phyloP scores from a whole-genome alignment of 176 grass and related monocot species.

The Raddia distichophylla region DNA sequence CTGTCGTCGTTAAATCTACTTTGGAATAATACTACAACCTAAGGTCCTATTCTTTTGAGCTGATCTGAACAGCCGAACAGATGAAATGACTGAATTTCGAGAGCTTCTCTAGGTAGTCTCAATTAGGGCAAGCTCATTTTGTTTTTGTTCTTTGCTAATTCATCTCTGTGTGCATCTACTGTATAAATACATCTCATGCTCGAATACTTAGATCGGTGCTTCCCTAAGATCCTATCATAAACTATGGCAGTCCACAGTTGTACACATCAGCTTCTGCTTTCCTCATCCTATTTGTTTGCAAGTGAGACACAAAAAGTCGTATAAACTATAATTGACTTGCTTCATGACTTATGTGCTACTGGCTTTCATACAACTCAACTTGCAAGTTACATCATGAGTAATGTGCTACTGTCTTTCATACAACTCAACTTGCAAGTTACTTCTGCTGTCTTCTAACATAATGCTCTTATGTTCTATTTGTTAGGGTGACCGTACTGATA shows the following conservation, averaged over 20 bases:
- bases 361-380: slow-evolving; percentile 8
- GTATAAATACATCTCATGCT: neutral
- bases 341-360: neutral
- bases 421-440: slow-evolving; percentile 4
- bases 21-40: neutral
- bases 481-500: slow-evolving; percentile 93
- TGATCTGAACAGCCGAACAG: no score
- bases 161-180: neutral
- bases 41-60: no score
- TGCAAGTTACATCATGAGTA: slow-evolving; percentile 4
- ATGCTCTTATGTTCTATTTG: slow-evolving; percentile 35
- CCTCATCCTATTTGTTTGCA: neutral
- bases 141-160: neutral
- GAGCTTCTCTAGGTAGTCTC: no score
- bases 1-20: neutral
- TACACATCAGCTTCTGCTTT: neutral
- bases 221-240: neutral
- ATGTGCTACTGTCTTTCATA: slow-evolving; percentile 7
- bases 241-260: neutral
- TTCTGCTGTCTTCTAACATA: neutral
- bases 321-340: slow-evolving; percentile 8
- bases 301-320: no score
- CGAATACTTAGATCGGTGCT: neutral
- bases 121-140: neutral
- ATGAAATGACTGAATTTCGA: no score